Evolutionary conservation across 2,329 filamentous ascomycete genomes (phyloP).

Genomic region (Microsporum audouinii): DNA sequence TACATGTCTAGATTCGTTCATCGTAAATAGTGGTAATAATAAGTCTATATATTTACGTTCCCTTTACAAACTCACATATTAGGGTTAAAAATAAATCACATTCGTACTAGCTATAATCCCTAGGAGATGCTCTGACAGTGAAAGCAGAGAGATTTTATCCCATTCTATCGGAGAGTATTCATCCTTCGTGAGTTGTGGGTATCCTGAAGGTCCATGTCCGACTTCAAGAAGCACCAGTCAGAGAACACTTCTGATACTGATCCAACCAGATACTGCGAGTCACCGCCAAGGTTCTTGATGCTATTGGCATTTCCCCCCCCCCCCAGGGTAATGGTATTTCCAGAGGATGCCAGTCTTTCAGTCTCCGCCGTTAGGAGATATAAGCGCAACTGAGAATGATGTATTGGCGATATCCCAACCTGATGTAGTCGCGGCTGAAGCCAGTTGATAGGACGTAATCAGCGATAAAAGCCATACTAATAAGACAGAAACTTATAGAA

Average conservation of each 20-base stretch:
- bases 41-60: neutral
- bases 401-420: conserved; percentile 29
- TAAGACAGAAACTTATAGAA: neutral
- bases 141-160: conserved; percentile 28
- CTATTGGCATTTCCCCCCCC: conserved; percentile 28
- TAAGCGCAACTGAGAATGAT: conserved; percentile 31
- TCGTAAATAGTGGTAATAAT: neutral
- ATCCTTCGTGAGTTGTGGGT: conserved; percentile 21
- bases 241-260: conserved; percentile 34
- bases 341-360: conserved; percentile 23
- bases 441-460: neutral
- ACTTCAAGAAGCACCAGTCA: conserved; percentile 28
- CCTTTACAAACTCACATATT: neutral
- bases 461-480: neutral
- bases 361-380: conserved; percentile 23
- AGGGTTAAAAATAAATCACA: neutral
- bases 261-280: conserved; percentile 36
- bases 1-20: neutral
- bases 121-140: conserved; percentile 29
- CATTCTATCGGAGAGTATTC: conserved; percentile 23
- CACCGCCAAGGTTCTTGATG: conserved; percentile 22
- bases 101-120: conserved; percentile 25
- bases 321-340: conserved; percentile 34
- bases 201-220: conserved; percentile 25
- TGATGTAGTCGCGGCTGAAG: neutral